A percentile compares a stretch with the other conserved stretches of the same genome.
phyloP scores from a whole-genome alignment of 495 filamentous ascomycete genomes.

The Tuber melanosporum region DNA sequence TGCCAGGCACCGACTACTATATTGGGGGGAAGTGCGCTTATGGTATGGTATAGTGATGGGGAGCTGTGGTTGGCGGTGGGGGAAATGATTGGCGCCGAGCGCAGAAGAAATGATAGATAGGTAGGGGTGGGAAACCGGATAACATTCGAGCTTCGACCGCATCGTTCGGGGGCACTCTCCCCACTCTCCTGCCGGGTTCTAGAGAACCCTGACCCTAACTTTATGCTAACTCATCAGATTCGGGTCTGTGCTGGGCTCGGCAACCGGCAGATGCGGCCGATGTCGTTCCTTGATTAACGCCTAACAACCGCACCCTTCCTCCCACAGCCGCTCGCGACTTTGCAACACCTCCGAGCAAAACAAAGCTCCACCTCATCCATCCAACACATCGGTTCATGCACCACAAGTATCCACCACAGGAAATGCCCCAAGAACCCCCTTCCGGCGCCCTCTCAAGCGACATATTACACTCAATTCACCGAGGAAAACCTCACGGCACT shows the following conservation, averaged over 20 bases:
- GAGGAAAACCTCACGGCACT: constrained; percentile 65
- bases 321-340: neutral
- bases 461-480: constrained; percentile 87
- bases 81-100: too few relatives aligned
- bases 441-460: constrained; percentile 49
- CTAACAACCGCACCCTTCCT: neutral
- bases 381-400: neutral
- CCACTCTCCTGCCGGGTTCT: too few relatives aligned
- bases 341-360: constrained; percentile 11
- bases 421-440: constrained; percentile 45
- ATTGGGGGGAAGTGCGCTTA: too few relatives aligned
- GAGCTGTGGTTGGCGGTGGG: too few relatives aligned
- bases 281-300: neutral
- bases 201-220: too few relatives aligned
- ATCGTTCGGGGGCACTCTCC: too few relatives aligned
- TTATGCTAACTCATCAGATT: too few relatives aligned
- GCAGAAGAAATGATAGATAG: too few relatives aligned
- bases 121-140: too few relatives aligned
- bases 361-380: neutral
- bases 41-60: too few relatives aligned
- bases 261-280: neutral
- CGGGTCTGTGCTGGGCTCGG: neutral
- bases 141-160: too few relatives aligned
- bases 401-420: constrained; percentile 5
- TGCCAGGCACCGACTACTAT: too few relatives aligned